Conservation (phyloP, 257 asterid genomes). For the Rehmannia glutinosa region DNA sequence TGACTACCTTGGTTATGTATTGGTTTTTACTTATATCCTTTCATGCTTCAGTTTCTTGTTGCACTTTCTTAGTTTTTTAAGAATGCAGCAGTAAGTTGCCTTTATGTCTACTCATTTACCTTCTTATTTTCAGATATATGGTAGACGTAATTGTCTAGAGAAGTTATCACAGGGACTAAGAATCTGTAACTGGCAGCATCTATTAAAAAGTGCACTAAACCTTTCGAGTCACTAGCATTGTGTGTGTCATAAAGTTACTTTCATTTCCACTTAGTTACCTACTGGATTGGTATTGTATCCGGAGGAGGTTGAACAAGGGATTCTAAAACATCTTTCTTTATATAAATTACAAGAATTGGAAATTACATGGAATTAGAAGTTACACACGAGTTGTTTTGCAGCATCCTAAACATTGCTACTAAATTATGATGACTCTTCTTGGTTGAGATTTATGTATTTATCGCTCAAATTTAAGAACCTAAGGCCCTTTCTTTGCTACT, state of each 20-base stretch:
- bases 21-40: conserved; percentile 3
- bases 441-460: conserved; percentile 8
- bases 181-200: background rate
- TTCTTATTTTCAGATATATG: background rate
- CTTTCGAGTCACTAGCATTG: background rate
- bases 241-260: background rate
- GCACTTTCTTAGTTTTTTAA: background rate
- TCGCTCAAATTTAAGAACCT: conserved; percentile 14
- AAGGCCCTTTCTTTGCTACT: conserved; percentile 16
- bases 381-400: conserved; percentile 6
- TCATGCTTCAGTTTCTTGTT: background rate
- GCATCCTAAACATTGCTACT: conserved; percentile 3
- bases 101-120: background rate
- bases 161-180: background rate
- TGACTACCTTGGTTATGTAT: conserved; percentile 4
- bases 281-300: conserved; percentile 8
- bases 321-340: background rate
- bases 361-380: background rate
- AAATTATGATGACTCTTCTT: conserved; percentile 1
- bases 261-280: conserved; percentile 5
- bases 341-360: conserved; percentile 1
- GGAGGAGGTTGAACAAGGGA: background rate
- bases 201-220: background rate
- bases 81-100: background rate
- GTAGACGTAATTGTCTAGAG: conserved; percentile 8